Base-by-base conservation (phyloP, 208 protist genomes). In the Acanthamoeba castellanii region DNA sequence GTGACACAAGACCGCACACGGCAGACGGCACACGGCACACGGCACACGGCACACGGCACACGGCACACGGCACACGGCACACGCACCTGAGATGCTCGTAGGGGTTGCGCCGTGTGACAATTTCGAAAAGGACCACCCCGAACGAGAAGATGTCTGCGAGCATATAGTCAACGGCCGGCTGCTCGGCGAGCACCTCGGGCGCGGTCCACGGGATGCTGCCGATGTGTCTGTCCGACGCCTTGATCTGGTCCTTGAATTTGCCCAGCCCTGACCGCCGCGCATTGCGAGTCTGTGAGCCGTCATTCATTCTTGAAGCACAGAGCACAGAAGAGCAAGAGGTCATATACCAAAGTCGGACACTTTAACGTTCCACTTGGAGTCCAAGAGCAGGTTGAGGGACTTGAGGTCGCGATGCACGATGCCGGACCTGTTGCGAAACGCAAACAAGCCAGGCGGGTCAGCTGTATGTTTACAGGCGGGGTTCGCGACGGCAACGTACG, bases 361-460 rank as follows among this genome's bases (percentile, higher is more conserved):
- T 34, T 92, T 92, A 1, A 92, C 32, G 61, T 92, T 92, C 87
- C 87, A 92, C 34, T 92, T 74, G 50, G 27, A 50, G 42, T 92
- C 87, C 27, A 92, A 30, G 42, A 92, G 64, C n/a, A 92, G 45
- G 42, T 92, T 92, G 8, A 92, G 61, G 25, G 57, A 76, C 64
- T 92, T 92, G 20, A 92, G 57, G 27, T 92, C 87, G 37, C 87
- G 30, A 55, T 88, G 81, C 32, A 88, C 81, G n/a, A 88, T 88
- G 8, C 59, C 59, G 16, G 59, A 66, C 25, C 66, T 32, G 25
- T 72, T 72, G 8, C 8, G 66, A 47, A 47, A 47, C 42, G 42
- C 42, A 2, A 61, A 25, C 57, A 61, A 61, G 57, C 3, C 22
- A 25, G 22, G 57, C 57, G 0, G 13, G 57, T 27, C 42, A 8